Conservation (phyloP, 805 yeast species). For the Barnettozyma populi region DNA sequence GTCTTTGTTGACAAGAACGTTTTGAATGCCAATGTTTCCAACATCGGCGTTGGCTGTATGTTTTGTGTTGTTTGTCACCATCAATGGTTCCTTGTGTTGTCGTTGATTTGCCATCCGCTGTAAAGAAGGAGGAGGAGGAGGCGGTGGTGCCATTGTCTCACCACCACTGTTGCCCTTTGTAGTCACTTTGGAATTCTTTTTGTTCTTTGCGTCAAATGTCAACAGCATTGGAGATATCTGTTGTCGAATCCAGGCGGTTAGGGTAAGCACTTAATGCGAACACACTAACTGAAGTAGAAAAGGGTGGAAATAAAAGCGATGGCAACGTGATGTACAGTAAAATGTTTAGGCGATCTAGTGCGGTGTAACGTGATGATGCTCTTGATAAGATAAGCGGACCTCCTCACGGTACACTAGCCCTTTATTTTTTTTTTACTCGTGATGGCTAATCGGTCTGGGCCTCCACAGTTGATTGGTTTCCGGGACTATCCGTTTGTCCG, state of each 20-base stretch:
- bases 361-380: neutral
- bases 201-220: constrained; percentile 24
- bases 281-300: no score
- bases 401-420: neutral
- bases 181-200: neutral
- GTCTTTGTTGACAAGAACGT: constrained; percentile 12
- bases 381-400: neutral
- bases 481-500: neutral
- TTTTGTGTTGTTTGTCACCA: neutral
- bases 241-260: neutral
- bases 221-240: constrained; percentile 16
- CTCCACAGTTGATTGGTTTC: no score
- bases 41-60: neutral
- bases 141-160: neutral
- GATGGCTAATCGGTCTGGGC: no score
- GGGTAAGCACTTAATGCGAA: no score
- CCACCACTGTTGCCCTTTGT: neutral
- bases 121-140: neutral
- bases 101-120: neutral
- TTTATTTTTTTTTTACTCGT: no score
- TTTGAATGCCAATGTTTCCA: constrained; percentile 9
- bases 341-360: neutral
- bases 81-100: neutral
- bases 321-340: no score
- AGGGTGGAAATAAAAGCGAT: no score